A percentile compares a stretch with the other conserved stretches of the same genome.
Evolutionary conservation across 1,284 basidiomycete genomes (phyloP).

Genomic region (Trichosporon inkin): DNA sequence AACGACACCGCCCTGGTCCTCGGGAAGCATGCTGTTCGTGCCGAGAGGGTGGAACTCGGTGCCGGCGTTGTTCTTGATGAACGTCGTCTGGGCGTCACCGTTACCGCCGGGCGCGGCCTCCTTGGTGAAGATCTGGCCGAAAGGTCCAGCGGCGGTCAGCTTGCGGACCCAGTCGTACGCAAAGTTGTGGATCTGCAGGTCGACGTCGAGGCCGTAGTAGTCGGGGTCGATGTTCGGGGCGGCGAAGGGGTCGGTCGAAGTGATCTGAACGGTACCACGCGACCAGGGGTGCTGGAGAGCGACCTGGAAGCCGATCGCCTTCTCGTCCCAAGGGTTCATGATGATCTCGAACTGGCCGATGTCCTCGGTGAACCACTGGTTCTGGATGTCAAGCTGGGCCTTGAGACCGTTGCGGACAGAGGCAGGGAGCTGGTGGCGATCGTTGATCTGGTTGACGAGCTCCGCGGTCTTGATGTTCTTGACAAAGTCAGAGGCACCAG

Average conservation of each 20-base stretch:
- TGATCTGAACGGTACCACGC: conserved; percentile 54
- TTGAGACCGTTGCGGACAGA: conserved; percentile 40
- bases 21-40: conserved; percentile 64
- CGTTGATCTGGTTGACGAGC: conserved; percentile 55
- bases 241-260: conserved; percentile 57
- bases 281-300: conserved; percentile 51
- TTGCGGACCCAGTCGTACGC: conserved; percentile 38
- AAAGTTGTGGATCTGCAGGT: conserved; percentile 39
- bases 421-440: conserved; percentile 37
- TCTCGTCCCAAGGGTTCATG: conserved; percentile 39
- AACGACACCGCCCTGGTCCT: conserved; percentile 62
- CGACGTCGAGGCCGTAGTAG: conserved; percentile 54
- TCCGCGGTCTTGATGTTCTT: conserved; percentile 51
- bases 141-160: conserved; percentile 35
- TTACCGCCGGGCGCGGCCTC: conserved; percentile 30
- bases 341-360: conserved; percentile 48
- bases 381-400: conserved; percentile 40
- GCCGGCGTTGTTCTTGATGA: conserved; percentile 36
- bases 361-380: conserved; percentile 34
- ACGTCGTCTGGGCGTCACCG: conserved; percentile 39
- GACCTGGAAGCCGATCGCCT: conserved; percentile 32
- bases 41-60: conserved; percentile 59
- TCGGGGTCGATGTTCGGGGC: conserved; percentile 61
- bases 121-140: conserved; percentile 30
- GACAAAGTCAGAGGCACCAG: conserved; percentile 51